Evolutionary conservation across 2,329 filamentous ascomycete genomes (phyloP).

Genomic region (Salinomyces thailandicus): DNA sequence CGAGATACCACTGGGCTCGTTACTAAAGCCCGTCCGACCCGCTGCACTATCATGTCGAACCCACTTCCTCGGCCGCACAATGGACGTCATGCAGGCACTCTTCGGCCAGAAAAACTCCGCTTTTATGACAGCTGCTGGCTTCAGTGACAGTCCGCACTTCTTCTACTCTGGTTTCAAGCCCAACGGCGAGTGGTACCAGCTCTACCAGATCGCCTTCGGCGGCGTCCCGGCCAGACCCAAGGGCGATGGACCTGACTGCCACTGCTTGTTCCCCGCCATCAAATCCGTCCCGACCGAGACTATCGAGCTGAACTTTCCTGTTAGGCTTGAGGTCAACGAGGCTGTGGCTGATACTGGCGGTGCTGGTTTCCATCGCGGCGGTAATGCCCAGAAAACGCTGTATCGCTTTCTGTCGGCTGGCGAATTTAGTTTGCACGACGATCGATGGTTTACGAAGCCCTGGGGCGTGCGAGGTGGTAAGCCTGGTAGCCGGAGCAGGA

Average conservation of each 20-base stretch:
- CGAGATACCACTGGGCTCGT: conserved; percentile 13
- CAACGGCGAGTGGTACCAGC: conserved; percentile 33
- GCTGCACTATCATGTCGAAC: conserved; percentile 17
- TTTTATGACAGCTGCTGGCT: conserved; percentile 20
- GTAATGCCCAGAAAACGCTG: conserved; percentile 16
- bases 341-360: conserved; percentile 18
- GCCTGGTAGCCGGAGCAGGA: conserved; percentile 16
- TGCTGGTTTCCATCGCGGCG: conserved; percentile 17
- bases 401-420: conserved; percentile 18
- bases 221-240: conserved; percentile 18
- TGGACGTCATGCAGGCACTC: conserved; percentile 21
- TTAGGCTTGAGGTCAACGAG: conserved; percentile 19
- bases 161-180: conserved; percentile 30
- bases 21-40: conserved; percentile 18
- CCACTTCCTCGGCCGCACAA: conserved; percentile 18
- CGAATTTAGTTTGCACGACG: conserved; percentile 18
- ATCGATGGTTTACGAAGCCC: conserved; percentile 17
- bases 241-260: conserved; percentile 20
- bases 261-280: conserved; percentile 19
- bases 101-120: conserved; percentile 19
- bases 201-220: conserved; percentile 30
- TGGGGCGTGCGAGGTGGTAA: conserved; percentile 19
- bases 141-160: conserved; percentile 19
- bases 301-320: conserved; percentile 20
- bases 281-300: conserved; percentile 19